A percentile compares a stretch with the other conserved stretches of the same genome.
phyloP scores from a whole-genome alignment of 257 asterid species.

The Verbascum thapsus region DNA sequence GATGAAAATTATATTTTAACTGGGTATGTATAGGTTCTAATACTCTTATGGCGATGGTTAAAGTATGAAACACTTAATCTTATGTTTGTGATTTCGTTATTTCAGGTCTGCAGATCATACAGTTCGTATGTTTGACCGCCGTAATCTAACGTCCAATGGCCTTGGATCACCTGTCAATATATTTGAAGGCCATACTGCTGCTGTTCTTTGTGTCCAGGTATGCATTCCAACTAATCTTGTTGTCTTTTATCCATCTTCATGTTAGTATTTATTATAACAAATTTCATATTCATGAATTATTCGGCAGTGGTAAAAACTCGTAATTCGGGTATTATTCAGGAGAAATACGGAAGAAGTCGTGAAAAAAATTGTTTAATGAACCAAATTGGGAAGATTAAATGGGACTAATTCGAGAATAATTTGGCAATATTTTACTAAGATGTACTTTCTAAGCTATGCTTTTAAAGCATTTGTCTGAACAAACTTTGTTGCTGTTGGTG shows the following conservation, averaged over 20 bases:
- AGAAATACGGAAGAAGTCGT: no score
- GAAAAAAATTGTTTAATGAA: no score
- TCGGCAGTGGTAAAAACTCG: no score
- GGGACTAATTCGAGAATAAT: no score
- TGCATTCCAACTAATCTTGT: constrained; percentile 26
- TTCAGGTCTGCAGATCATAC: constrained; percentile 92
- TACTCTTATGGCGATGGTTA: constrained; percentile 19
- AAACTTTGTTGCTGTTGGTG: no score
- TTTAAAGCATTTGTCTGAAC: no score
- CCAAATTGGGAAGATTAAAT: no score
- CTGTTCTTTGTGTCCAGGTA: constrained; percentile 98
- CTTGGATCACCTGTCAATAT: constrained; percentile 70
- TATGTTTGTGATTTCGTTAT: constrained; percentile 13
- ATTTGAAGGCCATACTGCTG: constrained; percentile 84
- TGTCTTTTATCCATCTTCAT: constrained; percentile 12
- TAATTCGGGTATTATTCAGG: no score
- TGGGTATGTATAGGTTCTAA: constrained; percentile 53
- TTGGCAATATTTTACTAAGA: no score
- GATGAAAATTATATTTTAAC: constrained; percentile 86
- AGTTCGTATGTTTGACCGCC: constrained; percentile 96
- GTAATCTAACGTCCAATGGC: constrained; percentile 71
- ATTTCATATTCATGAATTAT: no score
- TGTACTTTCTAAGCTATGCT: no score
- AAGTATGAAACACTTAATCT: not conserved
- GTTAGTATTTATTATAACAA: constrained; percentile 8